Evolutionary conservation across 768 basidiomycete species (phyloP), one percentile per base, ranked within the genome.

Genomic region (Collybia sp.): DNA sequence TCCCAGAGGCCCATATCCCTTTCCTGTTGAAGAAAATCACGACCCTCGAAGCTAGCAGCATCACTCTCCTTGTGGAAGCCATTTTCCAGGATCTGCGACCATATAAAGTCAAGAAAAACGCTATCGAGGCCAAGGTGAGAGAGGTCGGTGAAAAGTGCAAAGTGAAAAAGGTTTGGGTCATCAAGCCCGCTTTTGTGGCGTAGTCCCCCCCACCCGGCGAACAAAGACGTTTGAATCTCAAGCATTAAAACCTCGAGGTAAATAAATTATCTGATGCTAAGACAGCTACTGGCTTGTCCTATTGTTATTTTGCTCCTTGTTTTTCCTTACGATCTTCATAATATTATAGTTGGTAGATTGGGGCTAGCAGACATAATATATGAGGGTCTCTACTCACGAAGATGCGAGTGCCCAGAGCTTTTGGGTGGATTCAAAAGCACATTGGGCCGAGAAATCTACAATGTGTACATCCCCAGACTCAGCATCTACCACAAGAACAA

Each of bases 31-130:
- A 75, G n/a, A 85, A 81, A 60, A 82, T 91, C 39, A 67, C 71
- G 2, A 64, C 69, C 17, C 67, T 88, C 15, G 74, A 80, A 43
- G 80, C 85, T 0, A 69, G 75, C 6, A 90, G 72, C 51, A 68
- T 89, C 18, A 73, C 71, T 6, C 74, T 80, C 45, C 76, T 93
- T 20, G 75, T 91, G 0, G 89, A 92, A 48, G 73, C 79, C 6
- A 75, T 92, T 52, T 79, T 83, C 55, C 79, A 83, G 51, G 85
- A 85, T 19, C 68, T 92, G 34, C 78, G 78, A 30, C 63, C 61
- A n/a, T 68, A 85, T 52, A 84, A 83, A 46, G 76, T 91, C 51
- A 90, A 85, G 70, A 93, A 92, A 73, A 86, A 83, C 42, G 80
- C 87, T 3, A 82, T 93, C 38, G 88, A 90, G 62, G 82, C 80